Evolutionary conservation across 208 protist genomes (phyloP).

Genomic region (Wallacemonas sp.): DNA sequence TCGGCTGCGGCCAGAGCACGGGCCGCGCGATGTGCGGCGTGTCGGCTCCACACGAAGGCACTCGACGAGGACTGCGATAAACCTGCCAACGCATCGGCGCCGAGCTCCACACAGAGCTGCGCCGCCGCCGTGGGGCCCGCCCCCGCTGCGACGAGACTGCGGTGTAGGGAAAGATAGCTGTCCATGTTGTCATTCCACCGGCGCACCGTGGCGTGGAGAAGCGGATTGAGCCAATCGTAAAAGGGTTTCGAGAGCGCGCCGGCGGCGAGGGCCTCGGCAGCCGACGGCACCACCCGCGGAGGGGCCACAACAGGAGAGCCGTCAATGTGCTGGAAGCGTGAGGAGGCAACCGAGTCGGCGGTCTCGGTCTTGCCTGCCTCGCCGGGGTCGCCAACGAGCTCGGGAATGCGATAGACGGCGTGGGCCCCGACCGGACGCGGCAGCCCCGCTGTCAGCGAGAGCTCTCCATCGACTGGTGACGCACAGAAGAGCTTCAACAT

Average conservation of each 20-base stretch:
- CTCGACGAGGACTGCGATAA: slow-evolving; percentile 14
- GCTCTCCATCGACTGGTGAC: background rate
- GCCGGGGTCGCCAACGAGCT: slow-evolving; percentile 2
- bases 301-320: slow-evolving; percentile 2
- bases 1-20: slow-evolving; percentile 1
- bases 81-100: slow-evolving; percentile 18
- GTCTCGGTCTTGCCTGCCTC: background rate
- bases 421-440: slow-evolving; percentile 12
- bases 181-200: slow-evolving; percentile 50
- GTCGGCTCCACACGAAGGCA: slow-evolving; percentile 17
- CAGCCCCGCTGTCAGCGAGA: background rate
- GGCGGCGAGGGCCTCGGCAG: background rate
- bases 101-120: slow-evolving; percentile 44
- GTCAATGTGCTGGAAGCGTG: too few relatives aligned
- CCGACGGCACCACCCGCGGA: background rate
- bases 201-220: slow-evolving; percentile 20
- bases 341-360: background rate
- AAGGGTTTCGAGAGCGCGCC: slow-evolving; percentile 3
- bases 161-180: slow-evolving; percentile 36
- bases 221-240: slow-evolving; percentile 21
- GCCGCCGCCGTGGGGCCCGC: slow-evolving; percentile 24
- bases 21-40: background rate
- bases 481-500: slow-evolving; percentile 24
- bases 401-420: slow-evolving; percentile 27
- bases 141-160: slow-evolving; percentile 15